Evolutionary conservation across 2,329 filamentous ascomycete genomes (phyloP).

Genomic region (Chaetomiaceae sp.): DNA sequence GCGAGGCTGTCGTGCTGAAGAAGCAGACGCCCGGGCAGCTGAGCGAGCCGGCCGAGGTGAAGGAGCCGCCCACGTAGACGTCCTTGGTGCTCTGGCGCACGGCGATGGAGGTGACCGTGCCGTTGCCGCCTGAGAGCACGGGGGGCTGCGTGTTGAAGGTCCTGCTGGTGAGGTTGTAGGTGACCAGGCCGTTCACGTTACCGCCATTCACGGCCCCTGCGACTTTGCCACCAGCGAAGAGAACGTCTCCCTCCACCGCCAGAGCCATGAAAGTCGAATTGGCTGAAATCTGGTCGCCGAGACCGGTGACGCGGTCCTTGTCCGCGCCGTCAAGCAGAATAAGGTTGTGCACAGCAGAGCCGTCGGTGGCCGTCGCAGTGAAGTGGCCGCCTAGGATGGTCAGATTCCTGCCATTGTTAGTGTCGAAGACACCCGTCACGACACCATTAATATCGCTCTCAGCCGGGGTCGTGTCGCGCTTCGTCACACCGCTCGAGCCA

Average conservation of each 20-base stretch:
- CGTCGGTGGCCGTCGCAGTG: constrained; percentile 60
- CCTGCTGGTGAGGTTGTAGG: constrained; percentile 66
- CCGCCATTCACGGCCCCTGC: constrained; percentile 61
- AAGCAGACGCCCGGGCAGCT: constrained; percentile 77
- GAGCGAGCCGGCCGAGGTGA: constrained; percentile 74
- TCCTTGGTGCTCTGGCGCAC: constrained; percentile 63
- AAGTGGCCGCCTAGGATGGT: constrained; percentile 90
- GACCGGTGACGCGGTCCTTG: constrained; percentile 59
- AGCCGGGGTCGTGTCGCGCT: constrained; percentile 38
- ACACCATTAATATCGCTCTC: constrained; percentile 55
- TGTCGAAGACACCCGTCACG: constrained; percentile 73
- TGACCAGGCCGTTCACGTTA: constrained; percentile 65
- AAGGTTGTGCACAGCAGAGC: constrained; percentile 70
- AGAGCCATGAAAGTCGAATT: constrained; percentile 73
- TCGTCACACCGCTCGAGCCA: constrained; percentile 30
- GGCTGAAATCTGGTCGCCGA: constrained; percentile 58
- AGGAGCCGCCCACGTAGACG: constrained; percentile 81
- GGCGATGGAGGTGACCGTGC: constrained; percentile 70
- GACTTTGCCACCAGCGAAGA: constrained; percentile 79
- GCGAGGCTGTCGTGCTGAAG: constrained; percentile 61
- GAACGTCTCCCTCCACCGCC: constrained; percentile 56
- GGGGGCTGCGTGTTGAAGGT: constrained; percentile 68
- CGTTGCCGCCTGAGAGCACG: constrained; percentile 61
- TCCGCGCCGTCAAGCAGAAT: constrained; percentile 74
- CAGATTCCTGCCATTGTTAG: constrained; percentile 62